Evolutionary conservation across 495 filamentous ascomycete species (phyloP).

Genomic region (Cercophora newfieldiana): DNA sequence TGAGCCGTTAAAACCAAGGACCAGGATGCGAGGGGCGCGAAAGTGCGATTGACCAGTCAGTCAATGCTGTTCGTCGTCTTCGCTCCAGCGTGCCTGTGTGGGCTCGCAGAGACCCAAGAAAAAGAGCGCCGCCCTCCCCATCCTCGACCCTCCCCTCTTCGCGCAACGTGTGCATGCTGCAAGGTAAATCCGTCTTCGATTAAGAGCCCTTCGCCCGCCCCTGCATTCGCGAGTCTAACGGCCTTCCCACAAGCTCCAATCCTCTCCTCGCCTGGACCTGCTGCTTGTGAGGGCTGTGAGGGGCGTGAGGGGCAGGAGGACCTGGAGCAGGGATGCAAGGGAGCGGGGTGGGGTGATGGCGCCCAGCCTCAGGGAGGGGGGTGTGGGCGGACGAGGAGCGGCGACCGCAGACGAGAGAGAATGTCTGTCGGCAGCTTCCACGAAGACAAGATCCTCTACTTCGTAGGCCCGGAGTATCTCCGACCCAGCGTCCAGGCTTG

Average conservation of each 20-base stretch:
- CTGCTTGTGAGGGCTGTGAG: conserved; percentile 1
- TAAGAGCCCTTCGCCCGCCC: conserved; percentile 22
- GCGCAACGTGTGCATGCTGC: conserved; percentile 38
- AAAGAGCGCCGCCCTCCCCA: background rate
- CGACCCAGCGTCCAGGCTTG: conserved; percentile 4
- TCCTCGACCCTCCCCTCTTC: conserved; percentile 8
- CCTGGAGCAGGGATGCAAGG: conserved; percentile 5
- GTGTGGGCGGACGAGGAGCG: background rate
- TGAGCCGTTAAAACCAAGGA: conserved; percentile 5
- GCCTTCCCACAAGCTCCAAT: background rate
- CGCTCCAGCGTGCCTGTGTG: no score
- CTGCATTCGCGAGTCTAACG: conserved; percentile 30
- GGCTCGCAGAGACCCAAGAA: no score
- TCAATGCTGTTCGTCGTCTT: no score
- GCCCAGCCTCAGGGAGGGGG: background rate
- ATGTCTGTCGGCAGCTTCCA: background rate
- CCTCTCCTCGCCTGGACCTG: conserved; percentile 20
- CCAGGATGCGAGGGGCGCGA: background rate
- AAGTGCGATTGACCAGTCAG: conserved; percentile 11
- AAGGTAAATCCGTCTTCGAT: conserved; percentile 32
- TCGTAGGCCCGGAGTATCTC: conserved; percentile 20
- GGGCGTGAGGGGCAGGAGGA: conserved; percentile 14
- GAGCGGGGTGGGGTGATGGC: conserved; percentile 19
- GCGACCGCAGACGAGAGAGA: background rate
- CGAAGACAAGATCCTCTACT: background rate